Evolutionary conservation across 495 filamentous ascomycete genomes (phyloP).

Genomic region (Entonaema liquescens): DNA sequence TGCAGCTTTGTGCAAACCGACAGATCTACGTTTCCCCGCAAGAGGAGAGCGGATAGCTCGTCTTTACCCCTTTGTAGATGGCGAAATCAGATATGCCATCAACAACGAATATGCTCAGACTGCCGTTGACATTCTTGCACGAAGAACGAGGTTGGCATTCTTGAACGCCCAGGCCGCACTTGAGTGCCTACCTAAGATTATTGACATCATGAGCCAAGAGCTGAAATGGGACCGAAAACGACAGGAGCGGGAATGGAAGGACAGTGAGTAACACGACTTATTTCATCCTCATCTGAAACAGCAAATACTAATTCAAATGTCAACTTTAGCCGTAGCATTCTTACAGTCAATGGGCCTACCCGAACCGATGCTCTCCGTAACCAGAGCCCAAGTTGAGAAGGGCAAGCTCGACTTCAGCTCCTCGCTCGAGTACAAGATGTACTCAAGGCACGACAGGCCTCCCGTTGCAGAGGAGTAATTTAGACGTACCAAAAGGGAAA

Average conservation of each 20-base stretch:
- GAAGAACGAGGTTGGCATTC: constrained; percentile 89
- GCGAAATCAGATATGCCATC: constrained; percentile 90
- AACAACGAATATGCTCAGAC: constrained; percentile 95
- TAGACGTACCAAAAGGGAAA: not conserved
- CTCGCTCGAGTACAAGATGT: constrained; percentile 73
- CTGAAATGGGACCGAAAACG: constrained; percentile 79
- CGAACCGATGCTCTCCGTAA: constrained; percentile 73
- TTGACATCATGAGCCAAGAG: constrained; percentile 93
- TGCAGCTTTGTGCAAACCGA: constrained; percentile 82
- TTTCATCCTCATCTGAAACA: not conserved
- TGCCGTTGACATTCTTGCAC: constrained; percentile 87
- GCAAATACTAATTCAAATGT: constrained; percentile 13
- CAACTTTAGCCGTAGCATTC: constrained; percentile 65
- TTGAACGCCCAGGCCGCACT: constrained; percentile 95
- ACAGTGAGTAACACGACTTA: constrained; percentile 56
- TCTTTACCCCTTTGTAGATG: constrained; percentile 96
- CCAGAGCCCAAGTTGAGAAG: constrained; percentile 78
- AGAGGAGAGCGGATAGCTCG: constrained; percentile 81
- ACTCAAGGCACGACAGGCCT: constrained; percentile 69
- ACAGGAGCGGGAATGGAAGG: constrained; percentile 86
- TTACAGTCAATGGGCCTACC: constrained; percentile 89
- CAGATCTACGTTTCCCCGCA: constrained; percentile 84
- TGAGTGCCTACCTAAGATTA: constrained; percentile 85
- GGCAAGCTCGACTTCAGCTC: constrained; percentile 76
- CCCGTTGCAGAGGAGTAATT: constrained; percentile 37